Conservation (phyloP, 495 filamentous ascomycete species). For the Talaromyces thailandensis region DNA sequence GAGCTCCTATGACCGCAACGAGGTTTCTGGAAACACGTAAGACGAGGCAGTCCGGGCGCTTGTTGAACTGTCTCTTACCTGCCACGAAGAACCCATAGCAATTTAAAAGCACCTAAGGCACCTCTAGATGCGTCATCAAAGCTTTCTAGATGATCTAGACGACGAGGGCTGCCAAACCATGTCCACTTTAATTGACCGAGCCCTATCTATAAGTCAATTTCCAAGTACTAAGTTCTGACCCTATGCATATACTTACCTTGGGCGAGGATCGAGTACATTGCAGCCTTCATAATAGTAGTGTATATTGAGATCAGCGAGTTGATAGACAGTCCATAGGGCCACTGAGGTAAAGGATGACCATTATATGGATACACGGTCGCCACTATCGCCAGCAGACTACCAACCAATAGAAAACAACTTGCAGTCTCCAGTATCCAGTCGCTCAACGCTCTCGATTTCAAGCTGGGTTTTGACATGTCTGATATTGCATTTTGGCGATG, state of each 20-base stretch:
- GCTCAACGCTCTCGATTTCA: background rate
- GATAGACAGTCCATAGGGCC: slow-evolving; percentile 37
- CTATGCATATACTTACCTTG: background rate
- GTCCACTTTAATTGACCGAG: background rate
- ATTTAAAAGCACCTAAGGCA: background rate
- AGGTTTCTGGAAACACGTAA: background rate
- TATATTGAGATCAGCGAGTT: slow-evolving; percentile 39
- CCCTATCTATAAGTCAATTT: background rate
- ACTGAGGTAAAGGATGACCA: slow-evolving; percentile 25
- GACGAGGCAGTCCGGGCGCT: background rate
- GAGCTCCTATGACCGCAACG: background rate
- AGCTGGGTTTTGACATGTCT: background rate
- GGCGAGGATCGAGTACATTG: background rate
- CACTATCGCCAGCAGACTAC: slow-evolving; percentile 18
- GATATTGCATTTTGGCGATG: background rate
- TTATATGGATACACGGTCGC: slow-evolving; percentile 28
- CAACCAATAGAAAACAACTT: slow-evolving; percentile 14
- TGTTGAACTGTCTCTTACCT: background rate
- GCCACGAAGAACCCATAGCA: background rate
- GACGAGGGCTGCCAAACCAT: background rate
- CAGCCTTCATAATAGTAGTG: slow-evolving; percentile 32
- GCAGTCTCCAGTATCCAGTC: slow-evolving; percentile 18
- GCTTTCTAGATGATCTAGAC: background rate
- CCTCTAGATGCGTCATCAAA: background rate
- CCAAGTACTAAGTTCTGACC: background rate